Evolutionary conservation across 2,329 filamentous ascomycete genomes (phyloP), one percentile per base, ranked within the genome.

Genomic region (Claviceps maximensis): DNA sequence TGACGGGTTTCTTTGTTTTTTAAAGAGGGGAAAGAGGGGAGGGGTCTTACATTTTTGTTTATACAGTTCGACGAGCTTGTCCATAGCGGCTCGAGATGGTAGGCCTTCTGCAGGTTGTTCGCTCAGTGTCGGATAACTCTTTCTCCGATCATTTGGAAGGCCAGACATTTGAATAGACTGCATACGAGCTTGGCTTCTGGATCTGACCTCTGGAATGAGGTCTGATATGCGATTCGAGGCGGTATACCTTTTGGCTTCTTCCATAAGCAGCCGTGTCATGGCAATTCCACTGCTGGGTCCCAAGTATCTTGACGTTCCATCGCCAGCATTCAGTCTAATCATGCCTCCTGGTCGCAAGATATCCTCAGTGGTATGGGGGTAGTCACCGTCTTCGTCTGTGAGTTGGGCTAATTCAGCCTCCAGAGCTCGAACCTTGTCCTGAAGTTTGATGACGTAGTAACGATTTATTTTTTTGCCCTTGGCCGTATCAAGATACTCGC

Each of bases 281-380:
- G 89, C 88, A 62, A 96, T 95, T 55, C 91, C 93, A 66, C 91
- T 97, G 49, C 90, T 95, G 2, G 93, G 87, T 0, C 93, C 93
- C 2, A 98, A 74, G 65, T 93, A 97, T 57, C 91, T 87, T 17
- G 87, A 83, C 1, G 80, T 84, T 69, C 96, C 91, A 65, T 95
- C 89, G 53, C 84, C 83, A 61, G 91, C 87, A 62, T 86, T 83
- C 51, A 97, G 80, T 45, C 84, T 85, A 60, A 97, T 88, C 59
- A 91, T 79, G 27, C 89, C 90, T 23, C 88, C 88, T 0, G 87
- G 87, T 23, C 89, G 85, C 60, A 96, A 82, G 68, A 96, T 86
- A 60, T 93, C 83, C 67, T 96, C 91, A 23, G 82, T 80, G 64
- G 84, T 85, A 44, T 80, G 80, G 46, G 84, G 80, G 50, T 80